phyloP scores from a whole-genome alignment of 371 early-diverging fungal genomes.

The Rhizopus sp. region DNA sequence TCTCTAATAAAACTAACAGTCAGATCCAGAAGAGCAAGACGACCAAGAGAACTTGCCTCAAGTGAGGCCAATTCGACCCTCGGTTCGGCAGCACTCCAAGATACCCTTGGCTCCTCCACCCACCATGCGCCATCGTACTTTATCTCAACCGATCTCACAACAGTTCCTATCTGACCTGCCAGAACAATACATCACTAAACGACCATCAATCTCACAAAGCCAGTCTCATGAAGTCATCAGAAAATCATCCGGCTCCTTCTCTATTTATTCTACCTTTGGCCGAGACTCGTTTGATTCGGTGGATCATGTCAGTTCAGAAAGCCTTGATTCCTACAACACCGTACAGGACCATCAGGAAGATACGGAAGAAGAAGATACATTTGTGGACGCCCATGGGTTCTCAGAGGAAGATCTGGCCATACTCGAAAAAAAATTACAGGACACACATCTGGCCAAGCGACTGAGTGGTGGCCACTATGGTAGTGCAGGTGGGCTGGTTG shows the following conservation, averaged over 20 bases:
- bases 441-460: slow-evolving; percentile 37
- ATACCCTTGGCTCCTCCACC: slow-evolving; percentile 33
- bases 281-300: slow-evolving; percentile 14
- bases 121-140: slow-evolving; percentile 1
- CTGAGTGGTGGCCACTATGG: slow-evolving; percentile 52
- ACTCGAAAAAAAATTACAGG: slow-evolving; percentile 7
- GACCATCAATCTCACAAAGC: not conserved
- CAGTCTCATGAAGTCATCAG: too few species aligned
- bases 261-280: slow-evolving; percentile 32
- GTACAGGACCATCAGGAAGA: slow-evolving; percentile 9
- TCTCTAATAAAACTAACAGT: too few species aligned
- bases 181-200: slow-evolving; percentile 17
- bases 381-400: slow-evolving; percentile 23
- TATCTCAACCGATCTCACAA: slow-evolving; percentile 12
- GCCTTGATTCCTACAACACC: slow-evolving; percentile 20
- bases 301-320: slow-evolving; percentile 11
- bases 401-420: slow-evolving; percentile 25
- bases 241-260: slow-evolving; percentile 8
- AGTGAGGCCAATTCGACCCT: slow-evolving; percentile 19
- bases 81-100: slow-evolving; percentile 10
- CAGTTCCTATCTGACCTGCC: slow-evolving; percentile 19
- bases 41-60: slow-evolving; percentile 16
- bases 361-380: slow-evolving; percentile 27
- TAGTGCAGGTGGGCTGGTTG: slow-evolving; percentile 49
- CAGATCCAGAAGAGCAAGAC: not conserved